A percentile compares a stretch with the other conserved stretches of the same genome.
Evolutionary conservation across 208 protist species (phyloP).

Genomic region (Plasmodiophora brassicae): DNA sequence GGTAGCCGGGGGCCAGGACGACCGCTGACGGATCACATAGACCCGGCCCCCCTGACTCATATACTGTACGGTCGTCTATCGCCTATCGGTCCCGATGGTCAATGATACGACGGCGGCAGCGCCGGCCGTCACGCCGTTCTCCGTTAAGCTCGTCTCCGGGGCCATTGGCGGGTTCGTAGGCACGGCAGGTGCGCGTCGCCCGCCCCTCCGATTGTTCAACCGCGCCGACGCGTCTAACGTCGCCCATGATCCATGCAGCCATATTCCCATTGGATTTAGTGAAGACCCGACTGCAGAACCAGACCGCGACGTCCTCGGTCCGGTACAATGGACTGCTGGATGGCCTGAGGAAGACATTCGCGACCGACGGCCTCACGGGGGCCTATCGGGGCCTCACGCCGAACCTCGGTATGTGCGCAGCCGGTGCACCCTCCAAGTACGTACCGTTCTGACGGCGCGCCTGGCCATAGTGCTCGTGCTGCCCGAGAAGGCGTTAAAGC

Average conservation of each 20-base stretch:
- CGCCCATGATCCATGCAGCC: not conserved
- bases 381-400: slow-evolving; percentile 2
- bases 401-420: not conserved
- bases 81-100: too few species aligned
- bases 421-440: too few species aligned
- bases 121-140: too few species aligned
- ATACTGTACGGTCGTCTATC: too few species aligned
- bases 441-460: too few species aligned
- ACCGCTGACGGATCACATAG: not conserved
- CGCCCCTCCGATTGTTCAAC: not conserved
- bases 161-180: slow-evolving; percentile 28
- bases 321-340: not conserved
- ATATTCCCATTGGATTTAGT: slow-evolving; percentile 1
- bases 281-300: slow-evolving; percentile 15
- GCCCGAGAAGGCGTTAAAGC: slow-evolving; percentile 19
- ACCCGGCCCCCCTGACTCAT: too few species aligned
- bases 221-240: not conserved
- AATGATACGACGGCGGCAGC: too few species aligned
- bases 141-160: not conserved
- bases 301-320: not conserved
- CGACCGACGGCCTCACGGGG: not conserved
- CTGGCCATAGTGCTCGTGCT: not conserved
- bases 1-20: not conserved
- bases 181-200: not conserved
- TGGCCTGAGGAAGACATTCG: not conserved